These are phyloP conservation scores for Colletotrichum euphorbiae DNA, from an alignment of 2,329 filamentous ascomycete genomes.

Conservation along the genomic window DNA sequence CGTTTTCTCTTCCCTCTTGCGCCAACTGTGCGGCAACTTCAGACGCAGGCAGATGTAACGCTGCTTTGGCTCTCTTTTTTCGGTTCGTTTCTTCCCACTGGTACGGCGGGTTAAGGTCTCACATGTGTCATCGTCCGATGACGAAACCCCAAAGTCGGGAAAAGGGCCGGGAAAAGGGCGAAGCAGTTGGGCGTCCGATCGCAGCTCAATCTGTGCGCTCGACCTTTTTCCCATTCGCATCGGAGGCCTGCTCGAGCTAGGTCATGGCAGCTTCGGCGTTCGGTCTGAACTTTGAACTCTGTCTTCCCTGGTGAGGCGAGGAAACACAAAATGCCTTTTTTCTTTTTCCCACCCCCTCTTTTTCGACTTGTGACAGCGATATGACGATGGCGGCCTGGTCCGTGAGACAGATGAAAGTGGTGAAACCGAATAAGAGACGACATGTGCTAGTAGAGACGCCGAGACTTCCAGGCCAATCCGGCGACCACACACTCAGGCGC, in stretches of 20 bases:
- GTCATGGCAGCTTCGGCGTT: conserved; percentile 25
- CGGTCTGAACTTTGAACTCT: conserved; percentile 32
- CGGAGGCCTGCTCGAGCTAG: conserved; percentile 22
- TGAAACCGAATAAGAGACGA: conserved; percentile 34
- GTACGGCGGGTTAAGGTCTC: conserved; percentile 15
- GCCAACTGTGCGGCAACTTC: conserved; percentile 14
- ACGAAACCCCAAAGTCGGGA: conserved; percentile 21
- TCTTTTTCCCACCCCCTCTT: background rate
- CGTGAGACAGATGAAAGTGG: conserved; percentile 9
- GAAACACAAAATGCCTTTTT: conserved; percentile 3
- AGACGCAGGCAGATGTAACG: conserved; percentile 16
- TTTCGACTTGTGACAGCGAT: conserved; percentile 21
- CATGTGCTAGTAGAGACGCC: conserved; percentile 13
- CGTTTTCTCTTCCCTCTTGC: conserved; percentile 7
- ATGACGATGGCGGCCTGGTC: conserved; percentile 26
- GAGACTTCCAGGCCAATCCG: background rate
- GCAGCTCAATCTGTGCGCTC: conserved; percentile 2
- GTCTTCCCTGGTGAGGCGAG: conserved; percentile 17
- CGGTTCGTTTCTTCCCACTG: background rate
- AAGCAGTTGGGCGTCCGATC: conserved; percentile 27
- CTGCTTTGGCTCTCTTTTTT: conserved; percentile 4
- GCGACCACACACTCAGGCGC: background rate
- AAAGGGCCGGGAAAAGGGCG: background rate
- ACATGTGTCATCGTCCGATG: conserved; percentile 32
- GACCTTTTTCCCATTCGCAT: conserved; percentile 24